Base-by-base conservation (phyloP, 768 basidiomycete species). In the Kwoniella sp. region DNA sequence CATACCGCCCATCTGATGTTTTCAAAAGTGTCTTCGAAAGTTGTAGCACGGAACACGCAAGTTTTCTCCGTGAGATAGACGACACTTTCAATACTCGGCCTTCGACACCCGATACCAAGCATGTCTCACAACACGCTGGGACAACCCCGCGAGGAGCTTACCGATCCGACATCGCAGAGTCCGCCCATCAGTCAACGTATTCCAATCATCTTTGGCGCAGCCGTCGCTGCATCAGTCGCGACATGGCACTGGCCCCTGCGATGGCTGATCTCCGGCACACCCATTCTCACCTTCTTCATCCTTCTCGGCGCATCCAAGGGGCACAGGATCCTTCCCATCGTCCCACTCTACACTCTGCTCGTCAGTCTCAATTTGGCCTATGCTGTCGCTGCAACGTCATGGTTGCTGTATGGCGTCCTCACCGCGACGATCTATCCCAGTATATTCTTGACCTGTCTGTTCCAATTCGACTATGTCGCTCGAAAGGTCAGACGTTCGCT, bases 241-340 rank as follows among this genome's bases (percentile, higher is more conserved):
- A 48, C 25, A 15, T 67, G 58, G 55, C 24, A 37, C 8, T 68
- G 66, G 66, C 54, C 58, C 10, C 9, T 59, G 3, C 55, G 62
- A 26, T 68, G 66, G 66, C 29, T 60, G 15, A 10, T 63, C 9
- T 68, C 66, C 13, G 66, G 66, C 30, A 56, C 66, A 37, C 61
- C 66, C 22, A 56, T 68, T 22, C 47, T 68, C 24, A 54, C 50
- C 15, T 50, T 63, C 22, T 26, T 22, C 19, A 10, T 68, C 53
- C 51, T 68, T 13, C 50, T 68, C n/a, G 66, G 66, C 9, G 36
- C 61, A 4, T 26, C 55, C 19, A 46, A 59, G 3, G 66, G 62
- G 10, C n/a, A 24, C 27, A 29, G 62, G 1, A 51, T 68, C 50
- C 52, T 68, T 1, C 40, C 61, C n/a, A 40, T 60, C 29, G 22